Evolutionary conservation across 2,329 filamentous ascomycete genomes (phyloP).

Genomic region (Colletotrichum shisoi): DNA sequence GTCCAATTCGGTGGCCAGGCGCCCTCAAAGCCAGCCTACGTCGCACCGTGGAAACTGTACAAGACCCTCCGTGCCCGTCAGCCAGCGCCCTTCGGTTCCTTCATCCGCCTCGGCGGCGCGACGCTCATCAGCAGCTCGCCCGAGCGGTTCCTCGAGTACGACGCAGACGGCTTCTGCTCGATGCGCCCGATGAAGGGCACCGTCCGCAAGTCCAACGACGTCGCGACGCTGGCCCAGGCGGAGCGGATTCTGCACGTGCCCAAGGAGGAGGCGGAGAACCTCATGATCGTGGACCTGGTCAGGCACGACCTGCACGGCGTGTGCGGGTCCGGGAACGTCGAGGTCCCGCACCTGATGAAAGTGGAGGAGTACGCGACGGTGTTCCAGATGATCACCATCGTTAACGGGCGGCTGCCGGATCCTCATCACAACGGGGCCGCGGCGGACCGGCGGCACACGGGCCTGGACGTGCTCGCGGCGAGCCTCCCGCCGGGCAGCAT

Average conservation of each 20-base stretch:
- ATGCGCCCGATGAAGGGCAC: slow-evolving; percentile 98
- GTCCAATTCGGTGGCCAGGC: background rate
- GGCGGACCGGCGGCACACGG: slow-evolving; percentile 60
- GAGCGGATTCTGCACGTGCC: slow-evolving; percentile 76
- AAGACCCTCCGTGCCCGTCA: slow-evolving; percentile 73
- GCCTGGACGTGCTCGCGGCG: slow-evolving; percentile 77
- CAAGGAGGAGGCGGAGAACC: slow-evolving; percentile 93
- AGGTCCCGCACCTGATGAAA: slow-evolving; percentile 78
- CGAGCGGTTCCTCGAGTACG: slow-evolving; percentile 79
- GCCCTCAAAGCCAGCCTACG: slow-evolving; percentile 40
- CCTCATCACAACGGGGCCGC: background rate
- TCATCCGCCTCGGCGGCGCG: slow-evolving; percentile 71
- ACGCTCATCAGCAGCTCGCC: slow-evolving; percentile 86
- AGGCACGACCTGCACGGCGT: slow-evolving; percentile 90
- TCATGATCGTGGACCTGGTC: slow-evolving; percentile 98
- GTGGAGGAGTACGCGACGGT: slow-evolving; percentile 93
- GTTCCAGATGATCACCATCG: slow-evolving; percentile 88
- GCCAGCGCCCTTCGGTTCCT: slow-evolving; percentile 86
- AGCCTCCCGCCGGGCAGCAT: slow-evolving; percentile 90
- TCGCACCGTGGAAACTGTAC: slow-evolving; percentile 74
- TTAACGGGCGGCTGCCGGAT: slow-evolving; percentile 71
- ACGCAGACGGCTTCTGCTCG: slow-evolving; percentile 65
- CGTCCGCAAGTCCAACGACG: slow-evolving; percentile 75
- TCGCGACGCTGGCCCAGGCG: slow-evolving; percentile 74
- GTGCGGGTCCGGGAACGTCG: slow-evolving; percentile 75